A percentile compares a stretch with the other conserved stretches of the same genome.
Conservation (phyloP, 2,329 filamentous ascomycete species). For the Penicillium hesseltinei region DNA sequence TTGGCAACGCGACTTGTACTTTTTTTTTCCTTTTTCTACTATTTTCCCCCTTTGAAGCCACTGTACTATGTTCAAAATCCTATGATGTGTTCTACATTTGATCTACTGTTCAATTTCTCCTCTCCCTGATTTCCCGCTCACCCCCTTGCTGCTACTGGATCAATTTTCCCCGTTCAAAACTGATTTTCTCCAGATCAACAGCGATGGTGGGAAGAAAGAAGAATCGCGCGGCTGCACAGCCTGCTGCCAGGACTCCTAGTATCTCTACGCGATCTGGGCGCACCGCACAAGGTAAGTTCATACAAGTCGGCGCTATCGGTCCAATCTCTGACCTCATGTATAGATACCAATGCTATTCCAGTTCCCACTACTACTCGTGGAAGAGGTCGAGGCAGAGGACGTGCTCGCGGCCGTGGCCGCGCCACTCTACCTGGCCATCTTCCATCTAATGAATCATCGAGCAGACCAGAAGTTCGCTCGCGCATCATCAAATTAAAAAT, state of each 20-base stretch:
- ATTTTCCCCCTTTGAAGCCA: not conserved
- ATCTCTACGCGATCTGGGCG: constrained; percentile 20
- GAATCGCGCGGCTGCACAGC: constrained; percentile 29
- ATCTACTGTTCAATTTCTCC: not conserved
- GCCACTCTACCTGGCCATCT: constrained; percentile 11
- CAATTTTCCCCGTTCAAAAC: constrained; percentile 6
- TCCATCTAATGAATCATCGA: constrained; percentile 5
- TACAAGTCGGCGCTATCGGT: not conserved
- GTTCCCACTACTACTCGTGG: constrained; percentile 11
- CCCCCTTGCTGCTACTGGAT: not conserved
- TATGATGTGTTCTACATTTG: not conserved
- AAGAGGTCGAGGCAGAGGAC: constrained; percentile 19
- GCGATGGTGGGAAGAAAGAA: constrained; percentile 40
- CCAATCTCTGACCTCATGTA: constrained; percentile 11
- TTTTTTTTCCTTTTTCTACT: not conserved
- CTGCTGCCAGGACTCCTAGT: constrained; percentile 20
- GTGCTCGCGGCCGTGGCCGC: constrained; percentile 19
- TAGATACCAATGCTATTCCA: constrained; percentile 16
- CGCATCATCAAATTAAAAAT: constrained; percentile 19
- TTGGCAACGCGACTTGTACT: constrained; percentile 1
- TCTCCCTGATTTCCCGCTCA: not conserved
- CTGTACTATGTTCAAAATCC: not conserved
- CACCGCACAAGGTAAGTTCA: constrained; percentile 25
- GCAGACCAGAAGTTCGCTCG: constrained; percentile 10
- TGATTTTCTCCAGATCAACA: constrained; percentile 17